Percentiles rank a stretch among this genome's conserved stretches.
Evolutionary conservation across 2,329 filamentous ascomycete species (phyloP).

Genomic region (Thermothelomyces thermophilus): DNA sequence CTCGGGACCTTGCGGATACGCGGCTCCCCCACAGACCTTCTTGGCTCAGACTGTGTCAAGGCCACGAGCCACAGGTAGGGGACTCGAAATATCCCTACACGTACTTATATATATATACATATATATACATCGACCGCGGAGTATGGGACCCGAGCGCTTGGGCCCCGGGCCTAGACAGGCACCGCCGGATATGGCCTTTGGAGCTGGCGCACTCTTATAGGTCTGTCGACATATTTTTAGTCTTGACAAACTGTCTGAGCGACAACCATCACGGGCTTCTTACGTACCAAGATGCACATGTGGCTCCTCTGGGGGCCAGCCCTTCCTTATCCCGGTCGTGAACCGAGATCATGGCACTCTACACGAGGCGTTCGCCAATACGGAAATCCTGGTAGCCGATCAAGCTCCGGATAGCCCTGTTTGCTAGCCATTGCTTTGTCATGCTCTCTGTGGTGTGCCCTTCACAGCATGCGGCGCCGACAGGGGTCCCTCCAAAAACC

Average conservation of each 20-base stretch:
- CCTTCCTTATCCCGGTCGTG: neutral
- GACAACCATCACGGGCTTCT: neutral
- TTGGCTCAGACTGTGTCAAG: conserved; percentile 1
- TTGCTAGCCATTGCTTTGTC: conserved; percentile 1
- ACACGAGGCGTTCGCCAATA: neutral
- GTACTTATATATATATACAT: too few species aligned
- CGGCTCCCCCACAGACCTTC: conserved; percentile 9
- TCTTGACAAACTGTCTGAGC: conserved; percentile 7
- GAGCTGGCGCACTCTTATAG: neutral
- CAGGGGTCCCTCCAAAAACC: neutral
- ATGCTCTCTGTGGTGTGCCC: conserved; percentile 12
- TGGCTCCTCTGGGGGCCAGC: neutral
- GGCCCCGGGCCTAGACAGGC: neutral
- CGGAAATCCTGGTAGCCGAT: conserved; percentile 8
- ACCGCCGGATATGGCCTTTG: conserved; percentile 2
- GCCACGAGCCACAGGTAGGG: conserved; percentile 12
- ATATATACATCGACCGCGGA: neutral
- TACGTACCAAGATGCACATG: neutral
- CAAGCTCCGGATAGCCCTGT: conserved; percentile 1
- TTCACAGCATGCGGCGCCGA: conserved; percentile 15
- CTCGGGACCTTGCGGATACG: neutral
- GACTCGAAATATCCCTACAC: too few species aligned
- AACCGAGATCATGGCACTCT: neutral
- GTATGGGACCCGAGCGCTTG: neutral
- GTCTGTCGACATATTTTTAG: neutral